A percentile compares a stretch with the other conserved stretches of the same genome.
Evolutionary conservation across 2,329 filamentous ascomycete species (phyloP).

Genomic region (Dactylellina cionopaga): DNA sequence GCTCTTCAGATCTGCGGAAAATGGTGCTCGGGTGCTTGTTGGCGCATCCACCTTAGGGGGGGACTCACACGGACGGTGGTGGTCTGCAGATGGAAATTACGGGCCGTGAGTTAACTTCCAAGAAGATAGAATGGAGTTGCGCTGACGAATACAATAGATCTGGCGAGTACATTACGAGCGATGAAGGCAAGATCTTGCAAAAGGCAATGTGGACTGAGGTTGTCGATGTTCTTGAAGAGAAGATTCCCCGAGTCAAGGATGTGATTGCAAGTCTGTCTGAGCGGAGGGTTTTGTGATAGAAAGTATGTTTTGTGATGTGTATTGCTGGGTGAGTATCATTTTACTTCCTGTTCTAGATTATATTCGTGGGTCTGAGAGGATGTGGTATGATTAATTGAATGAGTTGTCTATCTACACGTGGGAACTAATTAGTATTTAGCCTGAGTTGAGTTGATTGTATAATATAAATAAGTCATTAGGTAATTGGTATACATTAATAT

Average conservation of each 20-base stretch:
- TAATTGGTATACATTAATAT: neutral
- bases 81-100: constrained; percentile 25
- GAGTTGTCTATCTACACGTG: no score
- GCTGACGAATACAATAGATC: constrained; percentile 21
- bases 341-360: neutral
- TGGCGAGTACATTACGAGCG: constrained; percentile 21
- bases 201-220: constrained; percentile 28
- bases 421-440: neutral
- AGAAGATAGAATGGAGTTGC: constrained; percentile 15
- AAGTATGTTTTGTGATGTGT: neutral
- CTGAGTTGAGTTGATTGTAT: neutral
- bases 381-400: neutral
- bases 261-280: constrained; percentile 20
- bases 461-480: neutral
- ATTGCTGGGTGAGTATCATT: constrained; percentile 3
- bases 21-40: constrained; percentile 14
- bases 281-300: constrained; percentile 10
- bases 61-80: constrained; percentile 17
- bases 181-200: constrained; percentile 29
- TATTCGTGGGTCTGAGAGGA: constrained; percentile 1
- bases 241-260: constrained; percentile 19
- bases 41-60: constrained; percentile 4
- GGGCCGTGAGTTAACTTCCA: constrained; percentile 11
- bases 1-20: constrained; percentile 9
- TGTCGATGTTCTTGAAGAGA: constrained; percentile 17